These are phyloP conservation scores for Fusarium tuaranense DNA, from an alignment of 2,329 filamentous ascomycete genomes.

Conservation along the genomic window DNA sequence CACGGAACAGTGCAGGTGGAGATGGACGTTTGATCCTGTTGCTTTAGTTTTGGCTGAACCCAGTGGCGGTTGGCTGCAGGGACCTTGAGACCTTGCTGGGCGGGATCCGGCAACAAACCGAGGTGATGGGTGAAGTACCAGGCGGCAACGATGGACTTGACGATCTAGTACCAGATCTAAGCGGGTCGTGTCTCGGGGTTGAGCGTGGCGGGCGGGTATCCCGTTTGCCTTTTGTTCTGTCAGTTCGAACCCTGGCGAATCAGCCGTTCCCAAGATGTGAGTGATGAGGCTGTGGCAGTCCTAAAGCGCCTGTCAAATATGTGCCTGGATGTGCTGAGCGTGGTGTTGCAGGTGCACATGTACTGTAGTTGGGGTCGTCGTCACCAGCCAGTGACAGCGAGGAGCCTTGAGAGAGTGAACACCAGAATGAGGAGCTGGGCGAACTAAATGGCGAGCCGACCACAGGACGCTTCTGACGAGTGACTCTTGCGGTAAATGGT, in stretches of 20 bases:
- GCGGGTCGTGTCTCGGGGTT: conserved; percentile 18
- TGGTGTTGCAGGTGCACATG: conserved; percentile 35
- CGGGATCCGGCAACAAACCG: conserved; percentile 37
- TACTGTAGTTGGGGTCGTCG: conserved; percentile 19
- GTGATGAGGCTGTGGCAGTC: conserved; percentile 16
- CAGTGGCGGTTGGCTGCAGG: conserved; percentile 40
- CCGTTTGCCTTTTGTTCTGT: conserved; percentile 16
- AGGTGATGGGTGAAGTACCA: conserved; percentile 17
- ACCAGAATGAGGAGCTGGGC: conserved; percentile 11
- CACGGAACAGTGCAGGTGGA: conserved; percentile 19
- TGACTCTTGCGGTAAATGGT: neutral
- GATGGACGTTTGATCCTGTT: conserved; percentile 21
- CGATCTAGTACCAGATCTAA: conserved; percentile 33
- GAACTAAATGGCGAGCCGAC: conserved; percentile 10
- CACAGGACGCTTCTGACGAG: neutral
- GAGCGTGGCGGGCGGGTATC: conserved; percentile 10
- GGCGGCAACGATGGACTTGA: conserved; percentile 31
- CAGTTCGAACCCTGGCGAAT: neutral
- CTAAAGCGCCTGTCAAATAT: conserved; percentile 33
- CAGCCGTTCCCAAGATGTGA: conserved; percentile 4
- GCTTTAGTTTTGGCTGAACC: conserved; percentile 22
- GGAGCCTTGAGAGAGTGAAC: conserved; percentile 6
- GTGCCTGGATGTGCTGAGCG: conserved; percentile 32
- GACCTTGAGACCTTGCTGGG: conserved; percentile 32
- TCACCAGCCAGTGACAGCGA: conserved; percentile 28